phyloP scores from a whole-genome alignment of 2,329 filamentous ascomycete species.

The Colletotrichum liriopes region DNA sequence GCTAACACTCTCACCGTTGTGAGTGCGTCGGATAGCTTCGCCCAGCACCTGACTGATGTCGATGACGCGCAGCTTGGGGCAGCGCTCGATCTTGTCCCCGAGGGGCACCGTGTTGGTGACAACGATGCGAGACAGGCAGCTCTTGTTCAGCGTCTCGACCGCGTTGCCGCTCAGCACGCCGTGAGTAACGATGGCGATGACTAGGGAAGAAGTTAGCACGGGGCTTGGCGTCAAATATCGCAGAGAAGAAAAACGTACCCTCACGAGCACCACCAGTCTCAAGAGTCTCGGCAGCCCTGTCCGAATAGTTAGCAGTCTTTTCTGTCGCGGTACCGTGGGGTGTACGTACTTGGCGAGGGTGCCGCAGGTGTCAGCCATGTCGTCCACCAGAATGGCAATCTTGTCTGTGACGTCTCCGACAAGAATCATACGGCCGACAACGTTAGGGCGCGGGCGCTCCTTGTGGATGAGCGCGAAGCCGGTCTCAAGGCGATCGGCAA shows the following conservation, averaged over 20 bases:
- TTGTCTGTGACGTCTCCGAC: conserved; percentile 94
- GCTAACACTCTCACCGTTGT: conserved; percentile 74
- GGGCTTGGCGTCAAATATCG: neutral
- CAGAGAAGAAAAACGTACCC: conserved; percentile 7
- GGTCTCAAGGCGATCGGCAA: conserved; percentile 86
- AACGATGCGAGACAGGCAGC: conserved; percentile 82
- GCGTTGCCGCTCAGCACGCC: conserved; percentile 92
- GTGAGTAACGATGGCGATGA: conserved; percentile 96
- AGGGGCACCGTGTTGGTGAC: conserved; percentile 81
- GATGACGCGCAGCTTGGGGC: conserved; percentile 88
- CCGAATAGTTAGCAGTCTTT: conserved; percentile 2
- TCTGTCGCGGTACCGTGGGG: neutral
- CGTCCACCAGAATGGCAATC: conserved; percentile 95
- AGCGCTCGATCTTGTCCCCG: conserved; percentile 83
- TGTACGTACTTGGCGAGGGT: conserved; percentile 85
- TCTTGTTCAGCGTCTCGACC: conserved; percentile 87
- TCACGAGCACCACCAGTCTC: conserved; percentile 38
- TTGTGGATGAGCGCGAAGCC: conserved; percentile 93
- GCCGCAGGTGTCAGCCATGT: conserved; percentile 97
- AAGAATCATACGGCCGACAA: conserved; percentile 93
- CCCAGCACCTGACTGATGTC: conserved; percentile 89
- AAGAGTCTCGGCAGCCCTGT: conserved; percentile 40
- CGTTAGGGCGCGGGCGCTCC: conserved; percentile 75
- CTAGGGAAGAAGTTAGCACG: conserved; percentile 10
- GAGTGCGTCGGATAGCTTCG: conserved; percentile 71